Evolutionary conservation across 164 flowering plant genomes (phyloP), one percentile per base, ranked within the genome.

Genomic region (Magnolia officinalis): DNA sequence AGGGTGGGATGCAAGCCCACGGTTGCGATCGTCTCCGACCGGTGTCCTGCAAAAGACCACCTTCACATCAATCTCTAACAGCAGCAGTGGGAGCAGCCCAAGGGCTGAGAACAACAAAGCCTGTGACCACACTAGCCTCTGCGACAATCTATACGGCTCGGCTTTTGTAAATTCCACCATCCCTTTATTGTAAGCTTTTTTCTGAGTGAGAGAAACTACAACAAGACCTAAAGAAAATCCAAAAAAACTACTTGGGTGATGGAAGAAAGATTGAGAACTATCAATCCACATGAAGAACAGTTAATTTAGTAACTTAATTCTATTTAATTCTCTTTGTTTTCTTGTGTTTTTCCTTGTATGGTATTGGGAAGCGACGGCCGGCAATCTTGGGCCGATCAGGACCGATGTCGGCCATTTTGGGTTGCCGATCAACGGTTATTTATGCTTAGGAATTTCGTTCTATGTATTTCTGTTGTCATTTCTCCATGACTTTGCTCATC

Each of bases 71-170:
- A 77, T 91, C 1, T 93, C 96, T 6, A 91, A 91, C 78, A 90
- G 98, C 85, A 95, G 95, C 77, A 82, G 97, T 3, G 93, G 90
- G 19, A 88, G 93, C 83, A 95, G 98, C 80, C 92, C 94, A 4
- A 86, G 93, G 74, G 85, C 86, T 1, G 91, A 84, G 69, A 83
- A 61, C 75, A 81, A 76, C 76, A 82, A 76, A 78, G 76, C 77
- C 63, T 75, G 74, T 37, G 85, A 83, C 51, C 72, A 84, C 14
- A 70, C 74, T 26, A 79, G 82, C 78, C 76, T 86, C n/a, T 80
- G 87, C 77, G 85, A 78, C 68, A 82, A 82, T 59, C 76, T 81
- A 1, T 81, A 77, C 13, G 85, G 86, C 13, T 76, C 84, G 13
- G 71, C 82, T 50, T 78, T 76, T 79, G 77, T 83, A 74, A 77